Evolutionary conservation across 305 asterid species (phyloP), one percentile per base, ranked within the genome.

Genomic region (Nicotiana rustica): DNA sequence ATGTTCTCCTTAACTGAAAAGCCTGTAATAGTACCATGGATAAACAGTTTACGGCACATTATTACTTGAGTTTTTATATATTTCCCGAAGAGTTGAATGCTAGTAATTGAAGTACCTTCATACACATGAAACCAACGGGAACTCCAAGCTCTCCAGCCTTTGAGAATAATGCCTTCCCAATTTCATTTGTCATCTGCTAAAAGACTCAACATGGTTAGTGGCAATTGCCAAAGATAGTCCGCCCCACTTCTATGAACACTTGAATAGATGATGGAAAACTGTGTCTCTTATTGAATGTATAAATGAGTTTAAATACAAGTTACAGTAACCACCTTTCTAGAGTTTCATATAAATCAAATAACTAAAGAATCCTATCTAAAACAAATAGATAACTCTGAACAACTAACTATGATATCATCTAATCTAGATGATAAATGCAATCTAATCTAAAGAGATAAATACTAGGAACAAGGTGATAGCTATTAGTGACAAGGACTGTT

Each of bases 51-150:
- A 6, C 49, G 52, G 15, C 15, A 73, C 64, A 25, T 49, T 49
- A 49, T 49, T 49, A 25, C 14, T 14, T 49, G 44, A 73, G 64
- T 47, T 49, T 2, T 49, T n/a, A 56, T 49, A 7, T 8, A 17
- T 29, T 29, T 55, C 13, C 67, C 5, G 0, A 29, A 52, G 61
- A 4, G 38, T 38, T 57, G 10, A n/a, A 67, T 41, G 62, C 75
- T 75, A 83, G 60, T 61, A 78, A 77, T 59, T 36, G 14, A 62
- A 10, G 65, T 84, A 93, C 99, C 97, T 94, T 94, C 91, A 86
- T 91, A 90, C 97, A 95, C 97, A 94, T 92, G 95, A 95, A 94
- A 77, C 99, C 97, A 78, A 95, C 98, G 31, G 97, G 92, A 10
- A 85, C 94, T 52, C 97, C 95, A 66, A 92, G 98, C 85, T 94